These are phyloP conservation scores for Halenospora varia DNA, from an alignment of 495 filamentous ascomycete species.

Conservation along the genomic window DNA sequence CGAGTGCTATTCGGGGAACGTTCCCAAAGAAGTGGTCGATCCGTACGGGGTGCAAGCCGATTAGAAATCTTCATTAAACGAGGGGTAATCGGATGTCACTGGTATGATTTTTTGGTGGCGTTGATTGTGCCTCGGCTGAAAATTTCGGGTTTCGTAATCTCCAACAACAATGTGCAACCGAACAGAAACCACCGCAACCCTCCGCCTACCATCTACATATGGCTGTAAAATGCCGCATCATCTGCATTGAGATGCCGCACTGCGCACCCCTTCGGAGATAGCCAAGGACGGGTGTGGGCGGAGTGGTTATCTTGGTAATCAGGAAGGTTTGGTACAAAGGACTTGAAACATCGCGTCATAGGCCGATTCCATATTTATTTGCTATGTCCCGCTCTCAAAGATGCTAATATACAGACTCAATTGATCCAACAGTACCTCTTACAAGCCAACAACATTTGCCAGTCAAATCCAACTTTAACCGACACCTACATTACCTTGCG, in stretches of 20 bases:
- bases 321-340: background rate
- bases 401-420: background rate
- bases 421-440: background rate
- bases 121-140: no score
- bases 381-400: background rate
- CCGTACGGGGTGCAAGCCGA: background rate
- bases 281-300: background rate
- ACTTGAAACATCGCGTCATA: background rate
- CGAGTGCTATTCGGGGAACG: background rate
- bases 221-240: background rate
- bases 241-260: background rate
- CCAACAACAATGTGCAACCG: no score
- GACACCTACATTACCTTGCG: no score
- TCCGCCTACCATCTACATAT: background rate
- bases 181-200: no score
- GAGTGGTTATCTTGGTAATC: background rate
- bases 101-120: no score
- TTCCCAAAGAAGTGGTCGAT: background rate
- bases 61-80: background rate
- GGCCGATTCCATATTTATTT: background rate
- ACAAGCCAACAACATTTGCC: background rate
- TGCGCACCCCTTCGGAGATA: background rate
- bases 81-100: background rate
- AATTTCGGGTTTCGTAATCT: no score
- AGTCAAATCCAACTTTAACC: background rate